Evolutionary conservation across 208 protist species (phyloP).

Genomic region (Wallacemonas collosoma): DNA sequence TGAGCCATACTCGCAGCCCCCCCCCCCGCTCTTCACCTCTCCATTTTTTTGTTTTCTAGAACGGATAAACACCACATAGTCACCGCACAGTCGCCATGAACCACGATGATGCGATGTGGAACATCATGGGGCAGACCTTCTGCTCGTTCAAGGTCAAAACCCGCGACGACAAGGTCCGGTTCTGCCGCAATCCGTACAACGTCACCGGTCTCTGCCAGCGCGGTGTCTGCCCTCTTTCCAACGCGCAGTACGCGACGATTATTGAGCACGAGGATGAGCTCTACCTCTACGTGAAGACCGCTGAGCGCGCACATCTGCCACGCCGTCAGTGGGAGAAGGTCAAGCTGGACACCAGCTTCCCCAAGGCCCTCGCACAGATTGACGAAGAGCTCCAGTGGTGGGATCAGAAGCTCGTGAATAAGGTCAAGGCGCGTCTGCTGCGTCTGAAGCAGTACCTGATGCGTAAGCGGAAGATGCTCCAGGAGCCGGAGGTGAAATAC

Average conservation of each 20-base stretch:
- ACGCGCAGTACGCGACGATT: conserved; percentile 98
- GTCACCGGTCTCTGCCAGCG: conserved; percentile 98
- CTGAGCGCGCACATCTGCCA: conserved; percentile 98
- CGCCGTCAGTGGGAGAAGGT: conserved; percentile 98
- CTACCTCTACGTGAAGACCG: conserved; percentile 99
- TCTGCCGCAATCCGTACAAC: conserved; percentile 99
- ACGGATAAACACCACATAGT: neutral
- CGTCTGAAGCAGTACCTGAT: conserved; percentile 98
- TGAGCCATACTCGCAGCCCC: too few relatives aligned
- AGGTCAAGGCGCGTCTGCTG: conserved; percentile 97
- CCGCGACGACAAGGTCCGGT: conserved; percentile 94
- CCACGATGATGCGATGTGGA: conserved; percentile 94
- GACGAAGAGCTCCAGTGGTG: conserved; percentile 98
- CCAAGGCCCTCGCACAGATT: conserved; percentile 94
- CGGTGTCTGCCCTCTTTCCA: conserved; percentile 98
- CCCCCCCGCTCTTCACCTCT: too few relatives aligned
- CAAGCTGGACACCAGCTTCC: conserved; percentile 96
- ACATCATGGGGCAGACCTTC: conserved; percentile 92
- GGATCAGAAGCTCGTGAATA: conserved; percentile 94
- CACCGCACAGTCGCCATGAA: conserved; percentile 62
- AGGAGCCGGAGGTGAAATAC: conserved; percentile 94
- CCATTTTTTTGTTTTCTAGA: neutral
- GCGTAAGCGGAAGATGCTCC: conserved; percentile 95
- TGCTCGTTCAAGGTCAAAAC: conserved; percentile 94
- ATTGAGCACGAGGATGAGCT: conserved; percentile 96